Base-by-base conservation (phyloP, 345 rosid genomes). In the Linum lewisii region DNA sequence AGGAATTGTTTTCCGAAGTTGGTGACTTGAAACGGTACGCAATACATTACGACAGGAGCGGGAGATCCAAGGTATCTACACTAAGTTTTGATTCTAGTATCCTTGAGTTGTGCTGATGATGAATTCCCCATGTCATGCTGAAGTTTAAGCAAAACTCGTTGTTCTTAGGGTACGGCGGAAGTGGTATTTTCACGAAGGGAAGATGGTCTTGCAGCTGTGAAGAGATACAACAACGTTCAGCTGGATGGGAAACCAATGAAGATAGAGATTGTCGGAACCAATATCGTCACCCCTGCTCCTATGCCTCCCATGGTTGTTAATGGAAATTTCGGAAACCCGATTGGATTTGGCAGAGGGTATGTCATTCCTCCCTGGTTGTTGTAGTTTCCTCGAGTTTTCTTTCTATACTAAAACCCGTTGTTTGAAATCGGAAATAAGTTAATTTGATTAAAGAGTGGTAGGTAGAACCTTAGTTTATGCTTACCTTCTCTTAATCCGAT, bases 191-290 rank as follows among this genome's bases (percentile, higher is more conserved):
- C 94, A 25, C 77, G 92, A 7, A 82, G 82, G 47, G 67, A 78
- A 2, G 95, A 93, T 78, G 99, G 91, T 21, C 44, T 82, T 8
- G 88, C 86, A 20, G 99, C 97, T 53, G 86, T 89, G 53, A 89
- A 87, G 82, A 85, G 84, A 74, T 93, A 89, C 79, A 89, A 87
- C 67, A 82, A 87, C 24, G 95, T 93, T 69, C 95, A 93, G 77
- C 91, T 93, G 0, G 97, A 93, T 74, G 95, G 99, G 26, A 93
- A 87, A 64, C 97, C 91, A 0, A 89, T 93, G 95, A 93, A 87
- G 75, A 87, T 93, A 23, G 97, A 89, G 81, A 85, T 93, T 6
- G 84, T 84, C 42, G 99, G 99, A 22, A 79, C 84, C 16, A 87
- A 82, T 70, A 63, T 85, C 29, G 75, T 76, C 1, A 61, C 90